These are phyloP conservation scores for Chlamydomonas incerta DNA, from an alignment of 139 green algal genomes.

Conservation along the genomic window DNA sequence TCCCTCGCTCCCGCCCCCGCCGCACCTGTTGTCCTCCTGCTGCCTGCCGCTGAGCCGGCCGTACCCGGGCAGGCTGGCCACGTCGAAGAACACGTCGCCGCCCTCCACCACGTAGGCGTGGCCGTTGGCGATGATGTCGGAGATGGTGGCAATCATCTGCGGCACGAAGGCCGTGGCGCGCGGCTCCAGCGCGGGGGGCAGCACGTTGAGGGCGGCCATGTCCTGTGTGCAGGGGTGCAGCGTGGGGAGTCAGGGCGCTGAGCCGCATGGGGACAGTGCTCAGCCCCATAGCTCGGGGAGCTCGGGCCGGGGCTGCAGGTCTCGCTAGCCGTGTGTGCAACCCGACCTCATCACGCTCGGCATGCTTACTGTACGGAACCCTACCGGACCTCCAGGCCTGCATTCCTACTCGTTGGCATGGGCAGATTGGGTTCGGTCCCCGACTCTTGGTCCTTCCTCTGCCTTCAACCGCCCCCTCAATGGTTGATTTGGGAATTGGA, in stretches of 20 bases:
- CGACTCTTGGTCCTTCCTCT: no score
- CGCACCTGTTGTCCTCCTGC: slow-evolving; percentile 72
- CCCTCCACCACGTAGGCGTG: slow-evolving; percentile 88
- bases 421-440: no score
- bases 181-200: slow-evolving; percentile 90
- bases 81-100: slow-evolving; percentile 96
- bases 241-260: neutral
- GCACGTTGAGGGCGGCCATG: slow-evolving; percentile 89
- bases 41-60: slow-evolving; percentile 87
- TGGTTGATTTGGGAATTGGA: no score
- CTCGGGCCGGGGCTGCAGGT: no score
- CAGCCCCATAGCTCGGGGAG: no score
- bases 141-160: slow-evolving; percentile 91
- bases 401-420: no score
- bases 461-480: no score
- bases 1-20: neutral
- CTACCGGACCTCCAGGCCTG: no score
- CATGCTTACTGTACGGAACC: no score
- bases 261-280: no score
- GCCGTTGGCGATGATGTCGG: slow-evolving; percentile 87
- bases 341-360: no score
- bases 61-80: slow-evolving; percentile 86
- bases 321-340: no score
- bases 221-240: slow-evolving; percentile 60
- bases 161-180: slow-evolving; percentile 90